Evolutionary conservation across 768 basidiomycete genomes (phyloP).

Genomic region (Pleurotus giganteus): DNA sequence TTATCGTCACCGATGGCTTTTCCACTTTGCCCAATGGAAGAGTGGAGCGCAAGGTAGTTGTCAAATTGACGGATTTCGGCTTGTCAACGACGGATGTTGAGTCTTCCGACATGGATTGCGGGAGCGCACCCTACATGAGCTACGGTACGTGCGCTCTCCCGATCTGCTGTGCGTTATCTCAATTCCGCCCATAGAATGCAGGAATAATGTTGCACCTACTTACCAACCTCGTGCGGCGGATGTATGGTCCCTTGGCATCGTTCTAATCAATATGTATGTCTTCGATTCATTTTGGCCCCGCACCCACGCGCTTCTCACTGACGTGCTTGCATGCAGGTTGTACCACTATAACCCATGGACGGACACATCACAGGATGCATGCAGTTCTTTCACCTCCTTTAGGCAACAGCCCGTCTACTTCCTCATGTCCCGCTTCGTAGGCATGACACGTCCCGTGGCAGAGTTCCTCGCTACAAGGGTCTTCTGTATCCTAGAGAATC

Average conservation of each 20-base stretch:
- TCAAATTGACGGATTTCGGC: constrained; percentile 97
- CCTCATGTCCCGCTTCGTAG: constrained; percentile 87
- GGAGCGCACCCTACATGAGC: constrained; percentile 98
- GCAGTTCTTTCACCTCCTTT: constrained; percentile 80
- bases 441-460: constrained; percentile 84
- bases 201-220: constrained; percentile 93
- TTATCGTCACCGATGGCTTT: constrained; percentile 88
- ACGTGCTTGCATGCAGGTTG: constrained; percentile 50
- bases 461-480: constrained; percentile 82
- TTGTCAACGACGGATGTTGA: constrained; percentile 86
- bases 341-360: constrained; percentile 99
- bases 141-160: constrained; percentile 59
- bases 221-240: constrained; percentile 95
- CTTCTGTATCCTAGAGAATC: constrained; percentile 74
- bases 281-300: not conserved
- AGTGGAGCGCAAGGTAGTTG: constrained; percentile 83
- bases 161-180: constrained; percentile 3
- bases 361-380: constrained; percentile 81
- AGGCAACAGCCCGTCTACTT: constrained; percentile 78
- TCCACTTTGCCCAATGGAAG: constrained; percentile 50
- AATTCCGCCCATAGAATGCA: constrained; percentile 67
- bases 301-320: not conserved
- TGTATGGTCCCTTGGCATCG: constrained; percentile 98
- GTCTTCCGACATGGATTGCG: constrained; percentile 96
- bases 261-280: constrained; percentile 94